Evolutionary conservation across 306 rosid species (phyloP).

Genomic region (Comarum palustre): DNA sequence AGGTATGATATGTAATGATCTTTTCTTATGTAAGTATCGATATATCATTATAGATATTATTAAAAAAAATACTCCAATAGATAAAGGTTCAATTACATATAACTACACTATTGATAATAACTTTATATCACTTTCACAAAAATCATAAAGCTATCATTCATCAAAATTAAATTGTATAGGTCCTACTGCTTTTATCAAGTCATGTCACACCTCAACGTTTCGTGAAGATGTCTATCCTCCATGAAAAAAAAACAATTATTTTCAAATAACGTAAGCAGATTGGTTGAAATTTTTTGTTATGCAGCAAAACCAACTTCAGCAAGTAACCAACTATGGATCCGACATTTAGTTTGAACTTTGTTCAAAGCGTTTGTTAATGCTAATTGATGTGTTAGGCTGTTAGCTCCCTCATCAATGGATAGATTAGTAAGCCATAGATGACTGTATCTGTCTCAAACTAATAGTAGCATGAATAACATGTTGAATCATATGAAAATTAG

Average conservation of each 20-base stretch:
- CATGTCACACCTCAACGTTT: neutral
- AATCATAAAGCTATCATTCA: neutral
- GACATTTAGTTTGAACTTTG: neutral
- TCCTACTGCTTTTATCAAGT: conserved; percentile 12
- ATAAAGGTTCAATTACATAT: neutral
- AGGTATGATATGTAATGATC: no score
- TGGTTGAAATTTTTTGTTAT: neutral
- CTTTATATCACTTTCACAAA: neutral
- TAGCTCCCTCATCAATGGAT: neutral
- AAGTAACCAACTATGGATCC: neutral
- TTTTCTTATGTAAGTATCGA: no score
- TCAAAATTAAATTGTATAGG: neutral
- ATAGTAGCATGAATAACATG: neutral
- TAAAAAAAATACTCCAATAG: no score
- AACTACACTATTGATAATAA: neutral
- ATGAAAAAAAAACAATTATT: neutral
- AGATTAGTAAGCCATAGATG: neutral
- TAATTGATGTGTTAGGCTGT: neutral
- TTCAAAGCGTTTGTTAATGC: neutral
- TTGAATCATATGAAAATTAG: neutral
- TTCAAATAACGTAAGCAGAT: neutral
- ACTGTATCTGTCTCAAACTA: neutral
- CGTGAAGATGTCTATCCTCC: neutral
- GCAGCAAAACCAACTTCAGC: neutral
- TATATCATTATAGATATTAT: no score